phyloP scores from a whole-genome alignment of 441 rosid genomes.

The Populus hybrid region DNA sequence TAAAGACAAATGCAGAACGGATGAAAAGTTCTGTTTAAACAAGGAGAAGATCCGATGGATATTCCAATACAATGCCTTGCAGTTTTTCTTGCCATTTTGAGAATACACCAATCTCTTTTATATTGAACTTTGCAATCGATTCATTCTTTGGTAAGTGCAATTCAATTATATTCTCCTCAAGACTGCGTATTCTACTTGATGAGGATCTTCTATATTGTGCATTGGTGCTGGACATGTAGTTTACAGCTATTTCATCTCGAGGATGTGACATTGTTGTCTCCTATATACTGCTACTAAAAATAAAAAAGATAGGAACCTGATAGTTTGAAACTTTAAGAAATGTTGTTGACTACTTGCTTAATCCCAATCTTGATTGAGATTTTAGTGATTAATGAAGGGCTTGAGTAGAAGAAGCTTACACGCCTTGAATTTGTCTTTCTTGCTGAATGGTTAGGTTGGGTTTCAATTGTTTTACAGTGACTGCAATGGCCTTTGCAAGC shows the following conservation, averaged over 20 bases:
- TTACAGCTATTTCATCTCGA: background rate
- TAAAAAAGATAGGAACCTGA: background rate
- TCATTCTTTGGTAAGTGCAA: too few relatives aligned
- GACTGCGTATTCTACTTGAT: too few relatives aligned
- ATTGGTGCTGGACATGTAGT: too few relatives aligned
- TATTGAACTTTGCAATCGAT: too few relatives aligned
- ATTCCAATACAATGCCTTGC: too few relatives aligned
- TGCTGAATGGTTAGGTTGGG: background rate
- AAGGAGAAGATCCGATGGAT: too few relatives aligned
- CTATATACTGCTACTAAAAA: background rate
- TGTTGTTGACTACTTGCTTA: background rate
- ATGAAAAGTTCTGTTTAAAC: too few relatives aligned
- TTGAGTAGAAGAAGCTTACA: background rate
- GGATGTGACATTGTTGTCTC: background rate
- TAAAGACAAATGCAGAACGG: too few relatives aligned
- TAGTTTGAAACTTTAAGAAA: background rate
- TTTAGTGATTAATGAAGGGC: background rate
- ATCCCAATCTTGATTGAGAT: background rate
- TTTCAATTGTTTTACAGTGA: conserved; percentile 48
- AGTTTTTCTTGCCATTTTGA: too few relatives aligned
- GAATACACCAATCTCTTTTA: too few relatives aligned
- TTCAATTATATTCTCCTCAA: too few relatives aligned
- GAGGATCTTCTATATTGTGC: too few relatives aligned
- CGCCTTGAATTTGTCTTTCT: background rate
- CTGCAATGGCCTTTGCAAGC: conserved; percentile 57